A percentile compares a stretch with the other conserved stretches of the same genome.
These are phyloP conservation scores for Linum lewisii DNA, from an alignment of 345 rosid genomes.

Conservation along the genomic window DNA sequence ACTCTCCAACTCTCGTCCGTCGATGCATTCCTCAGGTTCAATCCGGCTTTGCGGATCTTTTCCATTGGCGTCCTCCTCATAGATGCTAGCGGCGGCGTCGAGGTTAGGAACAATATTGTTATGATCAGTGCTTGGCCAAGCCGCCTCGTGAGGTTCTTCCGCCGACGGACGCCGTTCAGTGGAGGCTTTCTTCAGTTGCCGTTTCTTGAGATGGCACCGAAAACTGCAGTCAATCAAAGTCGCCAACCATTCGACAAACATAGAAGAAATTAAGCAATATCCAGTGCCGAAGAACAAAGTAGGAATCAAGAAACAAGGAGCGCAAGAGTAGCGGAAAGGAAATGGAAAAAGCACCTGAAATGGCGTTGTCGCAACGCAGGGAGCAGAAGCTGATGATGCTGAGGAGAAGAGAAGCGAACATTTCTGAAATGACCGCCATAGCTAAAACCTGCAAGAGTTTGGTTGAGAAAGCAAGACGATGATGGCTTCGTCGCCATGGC, in stretches of 20 bases:
- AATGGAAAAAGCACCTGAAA: slow-evolving; percentile 32
- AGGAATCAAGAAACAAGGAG: too few species aligned
- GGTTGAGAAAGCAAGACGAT: slow-evolving; percentile 38
- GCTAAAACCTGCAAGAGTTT: slow-evolving; percentile 28
- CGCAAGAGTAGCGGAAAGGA: not conserved
- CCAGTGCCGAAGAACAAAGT: too few species aligned
- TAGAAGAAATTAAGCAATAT: not conserved
- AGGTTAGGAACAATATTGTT: slow-evolving; percentile 11
- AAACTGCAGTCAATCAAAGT: slow-evolving; percentile 18
- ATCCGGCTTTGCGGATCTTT: not conserved
- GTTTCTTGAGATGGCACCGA: slow-evolving; percentile 14
- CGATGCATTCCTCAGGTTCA: slow-evolving; percentile 3
- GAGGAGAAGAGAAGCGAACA: slow-evolving; percentile 31
- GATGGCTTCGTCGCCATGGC: slow-evolving; percentile 46
- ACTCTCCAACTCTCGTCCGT: not conserved
- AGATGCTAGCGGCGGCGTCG: not conserved
- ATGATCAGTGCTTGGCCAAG: slow-evolving; percentile 14
- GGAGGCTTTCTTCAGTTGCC: slow-evolving; percentile 45
- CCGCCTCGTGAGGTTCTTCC: slow-evolving; percentile 29
- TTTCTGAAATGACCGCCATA: slow-evolving; percentile 9
- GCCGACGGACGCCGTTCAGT: slow-evolving; percentile 28
- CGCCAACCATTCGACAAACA: not conserved
- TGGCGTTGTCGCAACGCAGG: slow-evolving; percentile 60
- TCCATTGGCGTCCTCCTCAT: not conserved
- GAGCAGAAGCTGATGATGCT: slow-evolving; percentile 18